These are phyloP conservation scores for Serendipita sp. DNA, from an alignment of 768 basidiomycete species.

Conservation along the genomic window DNA sequence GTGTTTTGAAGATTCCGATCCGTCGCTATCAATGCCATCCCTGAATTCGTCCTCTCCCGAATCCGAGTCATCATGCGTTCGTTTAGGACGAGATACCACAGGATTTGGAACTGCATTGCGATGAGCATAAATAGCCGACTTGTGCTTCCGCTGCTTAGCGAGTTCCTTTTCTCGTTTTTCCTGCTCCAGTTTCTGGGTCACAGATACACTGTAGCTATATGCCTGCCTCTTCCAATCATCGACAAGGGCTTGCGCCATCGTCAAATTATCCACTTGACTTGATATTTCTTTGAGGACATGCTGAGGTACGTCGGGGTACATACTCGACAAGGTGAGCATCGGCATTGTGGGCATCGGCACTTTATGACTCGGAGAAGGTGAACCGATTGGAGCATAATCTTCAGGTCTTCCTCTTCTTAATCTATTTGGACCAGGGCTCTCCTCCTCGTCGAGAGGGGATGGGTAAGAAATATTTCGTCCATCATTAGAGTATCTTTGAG, in stretches of 20 bases:
- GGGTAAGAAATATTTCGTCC: neutral
- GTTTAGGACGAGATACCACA: neutral
- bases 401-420: neutral
- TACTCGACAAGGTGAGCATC: neutral
- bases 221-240: neutral
- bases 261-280: neutral
- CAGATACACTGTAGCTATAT: neutral
- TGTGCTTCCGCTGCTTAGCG: neutral
- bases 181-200: neutral
- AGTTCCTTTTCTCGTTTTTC: neutral
- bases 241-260: neutral
- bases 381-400: neutral
- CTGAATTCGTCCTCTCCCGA: conserved; percentile 15
- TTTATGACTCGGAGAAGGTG: neutral
- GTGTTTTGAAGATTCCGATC: conserved; percentile 9
- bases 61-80: conserved; percentile 13
- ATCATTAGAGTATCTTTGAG: neutral
- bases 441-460: neutral
- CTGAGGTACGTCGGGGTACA: neutral
- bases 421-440: conserved; percentile 1
- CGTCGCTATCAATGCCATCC: conserved; percentile 12
- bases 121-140: conserved; percentile 9
- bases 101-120: neutral
- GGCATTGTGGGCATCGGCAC: neutral
- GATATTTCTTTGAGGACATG: neutral